Evolutionary conservation across 1,139 yeast species (phyloP), one percentile per base, ranked within the genome.

Genomic region (Nakaseomyces kungkrabaensis): DNA sequence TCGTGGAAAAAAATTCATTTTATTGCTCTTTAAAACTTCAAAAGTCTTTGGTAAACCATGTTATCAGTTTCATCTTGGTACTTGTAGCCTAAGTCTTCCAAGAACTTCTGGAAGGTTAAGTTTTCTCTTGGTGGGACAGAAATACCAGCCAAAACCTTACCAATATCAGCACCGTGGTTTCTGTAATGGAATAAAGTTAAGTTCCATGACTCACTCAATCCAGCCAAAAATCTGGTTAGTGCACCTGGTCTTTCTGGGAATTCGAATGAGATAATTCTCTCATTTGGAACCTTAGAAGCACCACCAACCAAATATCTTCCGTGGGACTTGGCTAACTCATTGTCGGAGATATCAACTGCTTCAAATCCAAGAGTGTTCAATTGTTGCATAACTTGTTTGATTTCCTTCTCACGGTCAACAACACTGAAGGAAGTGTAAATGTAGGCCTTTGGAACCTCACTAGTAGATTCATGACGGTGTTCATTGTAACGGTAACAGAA

Each of bases 181-280:
- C 99, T 81, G 70, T 92, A 92, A 68, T 92, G 96, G 80, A 92
- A 92, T 59, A 92, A 72, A 3, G 97, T 85, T 53, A 94, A 80
- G 65, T 90, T 92, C 97, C 97, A 92, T 52, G 82, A 81, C 37
- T 77, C 75, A 61, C 83, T 79, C 62, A 92, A 70, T 17, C 84
- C 77, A 45, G 76, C 77, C 60, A 92, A 75, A 69, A 92, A 92
- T 52, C 78, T 83, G 48, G 84, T 79, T 60, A 92, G 74, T 0
- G 98, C 97, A 43, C 96, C 95, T 1, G 97, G 97, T 61, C 94
- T 82, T 66, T 92, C 99, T 10, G 99, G 99, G 73, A 92, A 94
- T 68, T 89, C 97, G 62, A 92, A 92, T 50, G 85, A 78, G 59
- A 82, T 79, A 45, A 92, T 70, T 59, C 84, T 80, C 68, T 92